These are phyloP conservation scores for Triglochin maritima DNA, from an alignment of 106 monocot genomes.

Conservation along the genomic window DNA sequence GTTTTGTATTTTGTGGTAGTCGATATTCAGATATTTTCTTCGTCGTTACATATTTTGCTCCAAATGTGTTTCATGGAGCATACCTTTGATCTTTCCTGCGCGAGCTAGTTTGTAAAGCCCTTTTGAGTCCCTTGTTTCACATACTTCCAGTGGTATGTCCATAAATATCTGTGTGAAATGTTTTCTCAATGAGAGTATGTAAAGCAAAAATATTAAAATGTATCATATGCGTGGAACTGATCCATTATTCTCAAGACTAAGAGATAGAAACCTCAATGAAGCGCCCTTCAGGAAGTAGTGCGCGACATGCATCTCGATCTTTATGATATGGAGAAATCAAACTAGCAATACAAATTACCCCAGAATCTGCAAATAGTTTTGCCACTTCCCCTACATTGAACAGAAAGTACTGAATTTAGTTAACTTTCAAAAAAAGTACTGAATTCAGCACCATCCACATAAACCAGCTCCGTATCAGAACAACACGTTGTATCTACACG, in stretches of 20 bases:
- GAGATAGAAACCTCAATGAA: conserved; percentile 64
- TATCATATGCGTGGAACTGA: too few relatives aligned
- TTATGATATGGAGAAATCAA: conserved; percentile 89
- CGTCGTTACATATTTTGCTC: too few relatives aligned
- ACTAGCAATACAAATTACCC: conserved; percentile 88
- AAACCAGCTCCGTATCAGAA: too few relatives aligned
- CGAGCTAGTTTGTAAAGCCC: conserved; percentile 91
- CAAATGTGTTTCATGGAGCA: background rate
- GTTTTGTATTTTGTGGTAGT: too few relatives aligned
- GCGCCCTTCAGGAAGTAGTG: conserved; percentile 47
- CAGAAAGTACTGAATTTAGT: too few relatives aligned
- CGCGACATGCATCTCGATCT: conserved; percentile 86
- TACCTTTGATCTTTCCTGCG: conserved; percentile 86
- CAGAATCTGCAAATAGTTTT: conserved; percentile 94
- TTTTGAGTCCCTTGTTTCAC: conserved; percentile 89
- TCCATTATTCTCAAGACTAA: background rate
- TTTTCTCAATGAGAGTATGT: background rate
- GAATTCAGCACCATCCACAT: too few relatives aligned
- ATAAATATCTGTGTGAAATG: conserved; percentile 53
- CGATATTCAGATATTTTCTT: too few relatives aligned
- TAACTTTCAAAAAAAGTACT: too few relatives aligned
- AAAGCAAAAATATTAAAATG: too few relatives aligned
- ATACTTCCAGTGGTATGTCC: conserved; percentile 74
- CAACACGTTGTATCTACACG: too few relatives aligned
- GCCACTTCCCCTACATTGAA: conserved; percentile 65